phyloP scores from a whole-genome alignment of 345 rosid species.

The Crucihimalaya himalaica region DNA sequence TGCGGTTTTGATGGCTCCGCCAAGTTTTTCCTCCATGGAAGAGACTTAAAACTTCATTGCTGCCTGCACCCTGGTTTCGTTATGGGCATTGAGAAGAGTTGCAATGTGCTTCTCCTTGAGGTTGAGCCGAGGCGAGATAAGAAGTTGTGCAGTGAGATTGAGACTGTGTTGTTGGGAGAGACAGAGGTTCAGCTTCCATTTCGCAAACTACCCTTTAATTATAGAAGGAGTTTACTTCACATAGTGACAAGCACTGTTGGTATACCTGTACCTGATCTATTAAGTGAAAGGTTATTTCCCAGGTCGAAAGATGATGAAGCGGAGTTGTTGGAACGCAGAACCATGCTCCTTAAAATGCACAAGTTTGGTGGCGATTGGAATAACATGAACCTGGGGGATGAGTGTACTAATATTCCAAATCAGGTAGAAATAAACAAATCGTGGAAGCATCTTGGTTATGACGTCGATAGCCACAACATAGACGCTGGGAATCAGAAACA shows the following conservation, averaged over 20 bases:
- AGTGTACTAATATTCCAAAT: constrained; percentile 44
- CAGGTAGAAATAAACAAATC: constrained; percentile 50
- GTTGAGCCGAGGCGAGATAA: constrained; percentile 59
- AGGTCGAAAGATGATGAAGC: constrained; percentile 50
- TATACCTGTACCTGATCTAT: constrained; percentile 46
- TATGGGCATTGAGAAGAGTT: constrained; percentile 50
- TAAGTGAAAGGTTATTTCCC: constrained; percentile 55
- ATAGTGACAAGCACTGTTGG: constrained; percentile 55
- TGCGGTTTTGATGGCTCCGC: constrained; percentile 59
- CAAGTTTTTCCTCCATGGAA: constrained; percentile 68
- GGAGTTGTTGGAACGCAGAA: constrained; percentile 57
- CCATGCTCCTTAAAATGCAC: constrained; percentile 54
- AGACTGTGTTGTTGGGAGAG: constrained; percentile 41
- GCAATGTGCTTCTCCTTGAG: constrained; percentile 79
- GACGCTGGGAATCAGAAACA: constrained; percentile 45
- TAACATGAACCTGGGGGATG: constrained; percentile 44
- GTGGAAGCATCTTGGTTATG: constrained; percentile 46
- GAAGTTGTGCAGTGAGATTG: constrained; percentile 49
- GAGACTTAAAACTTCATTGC: constrained; percentile 53
- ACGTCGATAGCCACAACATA: constrained; percentile 27
- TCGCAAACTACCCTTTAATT: constrained; percentile 58
- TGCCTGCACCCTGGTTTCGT: constrained; percentile 70
- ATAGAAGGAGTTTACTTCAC: constrained; percentile 74
- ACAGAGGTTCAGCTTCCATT: constrained; percentile 53
- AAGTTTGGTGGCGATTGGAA: constrained; percentile 46